phyloP scores from a whole-genome alignment of 2,329 filamentous ascomycete genomes.

The Fusarium stilboides region DNA sequence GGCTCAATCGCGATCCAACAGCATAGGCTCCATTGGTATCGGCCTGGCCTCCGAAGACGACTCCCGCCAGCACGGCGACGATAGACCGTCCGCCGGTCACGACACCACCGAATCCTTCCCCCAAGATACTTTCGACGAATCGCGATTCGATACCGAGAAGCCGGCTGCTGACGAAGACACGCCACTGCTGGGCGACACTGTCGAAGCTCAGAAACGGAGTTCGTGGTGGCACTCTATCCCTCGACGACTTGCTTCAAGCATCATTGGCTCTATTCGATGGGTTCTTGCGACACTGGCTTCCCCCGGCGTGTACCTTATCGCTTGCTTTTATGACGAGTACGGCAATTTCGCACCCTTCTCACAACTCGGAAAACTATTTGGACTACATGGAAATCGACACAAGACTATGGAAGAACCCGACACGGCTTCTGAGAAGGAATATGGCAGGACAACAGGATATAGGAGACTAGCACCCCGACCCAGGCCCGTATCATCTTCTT shows the following conservation, averaged over 20 bases:
- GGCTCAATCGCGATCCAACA: conserved; percentile 72
- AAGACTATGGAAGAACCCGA: conserved; percentile 59
- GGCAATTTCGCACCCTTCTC: conserved; percentile 84
- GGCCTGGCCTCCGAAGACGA: conserved; percentile 61
- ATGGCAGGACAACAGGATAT: conserved; percentile 50
- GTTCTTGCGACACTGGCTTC: conserved; percentile 83
- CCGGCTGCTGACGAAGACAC: conserved; percentile 72
- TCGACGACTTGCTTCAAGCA: conserved; percentile 77
- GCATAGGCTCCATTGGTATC: conserved; percentile 68
- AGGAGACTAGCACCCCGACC: conserved; percentile 50
- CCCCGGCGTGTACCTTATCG: conserved; percentile 85
- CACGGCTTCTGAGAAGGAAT: conserved; percentile 48
- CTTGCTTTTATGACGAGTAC: conserved; percentile 85
- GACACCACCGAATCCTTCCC: conserved; percentile 54
- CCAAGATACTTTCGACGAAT: conserved; percentile 56
- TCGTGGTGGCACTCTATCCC: conserved; percentile 72
- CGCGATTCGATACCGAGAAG: conserved; percentile 57
- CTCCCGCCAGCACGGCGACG: conserved; percentile 45
- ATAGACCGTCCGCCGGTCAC: conserved; percentile 55
- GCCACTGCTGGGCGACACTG: conserved; percentile 66
- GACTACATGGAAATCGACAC: conserved; percentile 59
- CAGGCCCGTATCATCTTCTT: conserved; percentile 52
- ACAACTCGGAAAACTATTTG: conserved; percentile 78
- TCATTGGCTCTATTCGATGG: conserved; percentile 84
- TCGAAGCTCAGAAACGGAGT: conserved; percentile 56